Evolutionary conservation across 148 eudicot species (phyloP).

Genomic region (Selenicereus undatus): DNA sequence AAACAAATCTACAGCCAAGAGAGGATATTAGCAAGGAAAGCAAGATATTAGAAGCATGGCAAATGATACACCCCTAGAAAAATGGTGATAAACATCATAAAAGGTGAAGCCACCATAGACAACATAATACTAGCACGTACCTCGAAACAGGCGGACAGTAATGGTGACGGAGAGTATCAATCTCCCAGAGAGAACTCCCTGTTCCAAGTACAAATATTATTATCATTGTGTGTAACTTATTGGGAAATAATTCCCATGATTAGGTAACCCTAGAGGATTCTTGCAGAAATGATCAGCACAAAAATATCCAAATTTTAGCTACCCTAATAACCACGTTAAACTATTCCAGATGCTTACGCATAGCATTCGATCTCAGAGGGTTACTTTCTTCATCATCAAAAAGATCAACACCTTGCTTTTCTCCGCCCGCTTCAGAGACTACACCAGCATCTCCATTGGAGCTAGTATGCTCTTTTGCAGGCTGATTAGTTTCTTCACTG

Average conservation of each 20-base stretch:
- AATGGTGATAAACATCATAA: neutral
- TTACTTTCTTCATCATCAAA: slow-evolving; percentile 65
- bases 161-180: slow-evolving; percentile 82
- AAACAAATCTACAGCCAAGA: slow-evolving; percentile 54
- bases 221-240: neutral
- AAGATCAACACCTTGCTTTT: slow-evolving; percentile 63
- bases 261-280: neutral
- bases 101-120: neutral
- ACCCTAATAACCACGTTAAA: neutral
- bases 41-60: neutral
- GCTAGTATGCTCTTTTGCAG: slow-evolving; percentile 24
- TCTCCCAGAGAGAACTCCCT: slow-evolving; percentile 98
- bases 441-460: slow-evolving; percentile 19
- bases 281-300: neutral
- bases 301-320: neutral
- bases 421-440: slow-evolving; percentile 23
- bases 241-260: neutral
- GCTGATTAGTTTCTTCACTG: slow-evolving; percentile 28
- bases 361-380: slow-evolving; percentile 62
- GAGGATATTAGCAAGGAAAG: neutral
- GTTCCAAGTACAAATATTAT: slow-evolving; percentile 23
- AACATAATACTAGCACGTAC: slow-evolving; percentile 30
- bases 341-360: slow-evolving; percentile 52
- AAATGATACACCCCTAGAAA: neutral
- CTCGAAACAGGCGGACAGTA: slow-evolving; percentile 92